phyloP scores from a whole-genome alignment of 1,284 basidiomycete species.

The Ganoderma lucidum region DNA sequence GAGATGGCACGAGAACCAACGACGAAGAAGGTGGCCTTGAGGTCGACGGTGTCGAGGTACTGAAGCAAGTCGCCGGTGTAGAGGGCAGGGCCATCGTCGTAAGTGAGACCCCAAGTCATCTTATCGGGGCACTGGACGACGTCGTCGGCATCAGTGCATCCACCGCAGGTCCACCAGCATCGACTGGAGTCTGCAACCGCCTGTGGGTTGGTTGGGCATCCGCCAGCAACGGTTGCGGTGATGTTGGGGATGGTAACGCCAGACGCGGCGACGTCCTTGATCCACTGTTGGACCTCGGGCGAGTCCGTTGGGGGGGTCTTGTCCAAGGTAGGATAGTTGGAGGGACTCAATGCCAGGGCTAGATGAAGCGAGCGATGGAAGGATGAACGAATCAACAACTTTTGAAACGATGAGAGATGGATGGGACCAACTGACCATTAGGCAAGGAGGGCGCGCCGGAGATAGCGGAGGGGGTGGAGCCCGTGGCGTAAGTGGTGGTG shows the following conservation, averaged over 20 bases:
- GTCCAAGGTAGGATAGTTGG: slow-evolving; percentile 79
- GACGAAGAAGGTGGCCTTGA: slow-evolving; percentile 89
- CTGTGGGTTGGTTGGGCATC: slow-evolving; percentile 68
- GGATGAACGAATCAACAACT: slow-evolving; percentile 6
- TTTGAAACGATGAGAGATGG: not conserved
- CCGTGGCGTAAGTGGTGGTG: slow-evolving; percentile 48
- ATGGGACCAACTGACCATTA: slow-evolving; percentile 44
- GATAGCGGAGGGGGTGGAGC: slow-evolving; percentile 52
- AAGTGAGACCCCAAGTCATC: slow-evolving; percentile 76
- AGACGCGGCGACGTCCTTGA: slow-evolving; percentile 62
- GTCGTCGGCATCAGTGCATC: slow-evolving; percentile 75
- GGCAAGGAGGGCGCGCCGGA: slow-evolving; percentile 62
- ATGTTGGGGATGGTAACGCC: slow-evolving; percentile 66
- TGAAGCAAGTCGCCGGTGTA: slow-evolving; percentile 81
- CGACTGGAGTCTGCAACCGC: slow-evolving; percentile 61
- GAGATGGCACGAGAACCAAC: slow-evolving; percentile 82
- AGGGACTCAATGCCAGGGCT: slow-evolving; percentile 52
- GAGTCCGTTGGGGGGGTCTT: slow-evolving; percentile 72
- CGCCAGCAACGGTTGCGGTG: slow-evolving; percentile 57
- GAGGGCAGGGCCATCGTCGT: slow-evolving; percentile 82
- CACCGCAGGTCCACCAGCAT: slow-evolving; percentile 91
- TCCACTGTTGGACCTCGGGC: slow-evolving; percentile 77
- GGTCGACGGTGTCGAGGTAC: slow-evolving; percentile 70
- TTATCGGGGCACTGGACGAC: slow-evolving; percentile 77
- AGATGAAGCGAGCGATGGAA: not conserved